Evolutionary conservation across 192 early-diverging fungal species (phyloP).

Genomic region (Linnemannia schmuckeri): DNA sequence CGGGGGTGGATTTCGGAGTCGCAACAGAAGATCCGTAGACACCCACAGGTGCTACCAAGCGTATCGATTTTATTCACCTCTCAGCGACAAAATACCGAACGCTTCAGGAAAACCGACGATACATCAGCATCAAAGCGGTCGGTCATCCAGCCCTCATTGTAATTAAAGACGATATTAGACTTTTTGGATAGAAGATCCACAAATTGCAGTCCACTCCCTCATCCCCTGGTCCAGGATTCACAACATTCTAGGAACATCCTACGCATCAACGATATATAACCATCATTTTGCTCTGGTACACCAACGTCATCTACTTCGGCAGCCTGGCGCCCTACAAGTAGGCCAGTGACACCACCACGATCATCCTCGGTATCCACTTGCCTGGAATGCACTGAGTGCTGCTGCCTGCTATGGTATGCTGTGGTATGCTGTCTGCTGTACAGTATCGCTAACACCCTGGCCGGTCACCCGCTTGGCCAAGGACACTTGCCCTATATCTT

Average conservation of each 20-base stretch:
- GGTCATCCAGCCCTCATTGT: constrained; percentile 65
- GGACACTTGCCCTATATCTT: constrained; percentile 39
- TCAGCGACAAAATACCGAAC: constrained; percentile 12
- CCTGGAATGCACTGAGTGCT: constrained; percentile 10
- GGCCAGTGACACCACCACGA: constrained; percentile 62
- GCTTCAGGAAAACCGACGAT: neutral
- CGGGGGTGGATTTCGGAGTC: neutral
- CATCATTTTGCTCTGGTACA: constrained; percentile 53
- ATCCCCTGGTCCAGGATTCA: constrained; percentile 22
- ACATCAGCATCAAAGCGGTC: constrained; percentile 12
- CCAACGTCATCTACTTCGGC: constrained; percentile 69
- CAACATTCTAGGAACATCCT: constrained; percentile 19
- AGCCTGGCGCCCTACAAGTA: constrained; percentile 65
- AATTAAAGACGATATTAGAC: constrained; percentile 68
- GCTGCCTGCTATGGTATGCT: too few relatives aligned
- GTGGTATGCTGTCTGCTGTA: neutral
- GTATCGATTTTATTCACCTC: constrained; percentile 22
- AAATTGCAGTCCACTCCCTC: constrained; percentile 50
- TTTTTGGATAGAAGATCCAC: constrained; percentile 60
- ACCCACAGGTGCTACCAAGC: constrained; percentile 19
- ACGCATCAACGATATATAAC: constrained; percentile 36
- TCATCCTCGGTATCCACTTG: constrained; percentile 34
- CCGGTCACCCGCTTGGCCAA: constrained; percentile 1
- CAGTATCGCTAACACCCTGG: constrained; percentile 26
- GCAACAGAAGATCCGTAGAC: constrained; percentile 13